A percentile compares a stretch with the other conserved stretches of the same genome.
Evolutionary conservation across 73 alveolate genomes (phyloP).

Genomic region (Paramecium caudatum): DNA sequence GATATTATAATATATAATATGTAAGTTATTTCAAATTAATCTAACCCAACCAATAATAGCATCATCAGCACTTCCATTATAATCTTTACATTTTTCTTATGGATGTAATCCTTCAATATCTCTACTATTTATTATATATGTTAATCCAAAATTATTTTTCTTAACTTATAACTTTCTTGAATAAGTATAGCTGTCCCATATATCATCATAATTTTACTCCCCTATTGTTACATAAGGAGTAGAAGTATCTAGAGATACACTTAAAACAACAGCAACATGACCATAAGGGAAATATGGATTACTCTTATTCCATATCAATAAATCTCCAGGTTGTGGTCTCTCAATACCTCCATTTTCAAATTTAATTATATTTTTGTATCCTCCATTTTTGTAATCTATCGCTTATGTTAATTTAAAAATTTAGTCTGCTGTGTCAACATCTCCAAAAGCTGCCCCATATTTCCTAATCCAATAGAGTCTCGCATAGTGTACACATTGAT

Average conservation of each 20-base stretch:
- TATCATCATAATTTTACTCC: conserved; percentile 58
- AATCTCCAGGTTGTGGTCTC: background rate
- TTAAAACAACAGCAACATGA: conserved; percentile 41
- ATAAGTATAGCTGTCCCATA: conserved; percentile 34
- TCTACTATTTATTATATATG: background rate
- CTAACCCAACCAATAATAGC: conserved; percentile 66
- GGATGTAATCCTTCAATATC: background rate
- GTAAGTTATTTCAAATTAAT: background rate
- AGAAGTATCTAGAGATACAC: background rate
- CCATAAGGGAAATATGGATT: background rate
- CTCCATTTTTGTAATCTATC: background rate
- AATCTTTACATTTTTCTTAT: conserved; percentile 44
- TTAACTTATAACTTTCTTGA: background rate
- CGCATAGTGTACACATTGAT: conserved; percentile 65
- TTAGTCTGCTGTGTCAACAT: conserved; percentile 36
- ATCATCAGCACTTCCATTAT: conserved; percentile 26
- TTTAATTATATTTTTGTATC: background rate
- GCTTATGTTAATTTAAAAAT: conserved; percentile 21
- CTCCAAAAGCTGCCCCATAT: background rate
- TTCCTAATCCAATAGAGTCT: conserved; percentile 35
- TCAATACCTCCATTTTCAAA: background rate
- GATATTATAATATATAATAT: background rate
- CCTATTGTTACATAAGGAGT: background rate
- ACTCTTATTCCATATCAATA: conserved; percentile 22
- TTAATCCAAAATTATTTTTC: background rate